Base-by-base conservation (phyloP, 2,329 filamentous ascomycete genomes). In the Monosporascus sp. region DNA sequence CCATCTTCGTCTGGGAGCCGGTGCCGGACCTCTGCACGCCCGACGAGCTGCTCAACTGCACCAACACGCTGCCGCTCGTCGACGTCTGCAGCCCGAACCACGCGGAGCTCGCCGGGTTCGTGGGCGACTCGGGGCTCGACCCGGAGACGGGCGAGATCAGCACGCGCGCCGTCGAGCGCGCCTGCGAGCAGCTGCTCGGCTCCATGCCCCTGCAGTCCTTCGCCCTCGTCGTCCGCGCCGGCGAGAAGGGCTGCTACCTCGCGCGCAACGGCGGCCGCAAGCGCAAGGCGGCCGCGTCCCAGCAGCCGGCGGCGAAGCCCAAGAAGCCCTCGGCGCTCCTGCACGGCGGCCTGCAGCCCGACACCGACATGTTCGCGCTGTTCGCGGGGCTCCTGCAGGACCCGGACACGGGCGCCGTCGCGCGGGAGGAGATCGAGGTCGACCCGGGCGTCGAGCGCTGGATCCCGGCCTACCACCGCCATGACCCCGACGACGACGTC, bases 1-100 rank as follows among this genome's bases (percentile, higher is more conserved):
- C 92, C 1, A 71, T 91, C 7, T 90, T 97, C 68, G 83, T 97
- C 50, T 99, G 93, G 93, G 94, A 99, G 68, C 94, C 94, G 1
- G 89, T 97, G 1, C 94, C 94, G 1, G 91, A 97, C 70, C 79
- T 90, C 1, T 97, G 92, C 69, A 86, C 81, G 0, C 85, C 90
- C 0, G 82, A 85, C 43, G 79, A 87, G 66, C 72, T 86, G 28
- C 74, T 86, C 11, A 84, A 85, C 63, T 83, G 79, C 67, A 86
- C 82, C 49, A 85, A 86, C 59, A 79, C 79, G 11, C 73, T 86
- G 14, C 80, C 81, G 0, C 70, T 84, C 17, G 74, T 87, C 52
- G 83, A 87, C 60, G 72, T 87, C 52, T 84, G 82, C 68, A 84
- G 80, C 58, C 94, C 94, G 1, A 99, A 99, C 66, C 90, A 96